Percentiles rank a stretch among this genome's conserved stretches.
Evolutionary conservation across 2,329 filamentous ascomycete species (phyloP).

Genomic region (Nannizzia gypsea): DNA sequence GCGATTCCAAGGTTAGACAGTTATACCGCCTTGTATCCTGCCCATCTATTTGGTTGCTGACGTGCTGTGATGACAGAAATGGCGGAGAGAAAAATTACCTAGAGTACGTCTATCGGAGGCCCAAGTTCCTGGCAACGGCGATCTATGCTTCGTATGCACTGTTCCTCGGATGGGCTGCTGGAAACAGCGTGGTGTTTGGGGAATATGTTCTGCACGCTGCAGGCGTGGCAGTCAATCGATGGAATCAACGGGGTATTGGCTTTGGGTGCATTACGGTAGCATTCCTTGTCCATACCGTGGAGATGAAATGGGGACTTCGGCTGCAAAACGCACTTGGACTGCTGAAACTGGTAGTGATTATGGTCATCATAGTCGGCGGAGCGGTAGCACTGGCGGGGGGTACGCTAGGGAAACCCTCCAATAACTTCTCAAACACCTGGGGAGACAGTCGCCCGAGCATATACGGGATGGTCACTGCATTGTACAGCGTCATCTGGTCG

Average conservation of each 20-base stretch:
- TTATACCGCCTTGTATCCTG: not conserved
- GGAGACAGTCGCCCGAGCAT: constrained; percentile 27
- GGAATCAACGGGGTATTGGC: constrained; percentile 41
- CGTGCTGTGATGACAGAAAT: constrained; percentile 23
- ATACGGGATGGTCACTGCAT: constrained; percentile 44
- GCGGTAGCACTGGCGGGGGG: constrained; percentile 32
- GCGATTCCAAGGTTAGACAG: constrained; percentile 33
- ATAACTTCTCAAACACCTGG: constrained; percentile 30
- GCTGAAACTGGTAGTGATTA: constrained; percentile 40
- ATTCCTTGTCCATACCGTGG: constrained; percentile 38
- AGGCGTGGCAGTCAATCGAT: constrained; percentile 32
- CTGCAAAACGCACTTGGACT: constrained; percentile 41
- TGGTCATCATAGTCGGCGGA: constrained; percentile 36
- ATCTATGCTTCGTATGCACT: constrained; percentile 43
- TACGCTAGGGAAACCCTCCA: constrained; percentile 21
- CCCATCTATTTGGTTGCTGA: not conserved
- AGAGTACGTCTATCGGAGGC: constrained; percentile 41
- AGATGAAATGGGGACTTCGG: constrained; percentile 38
- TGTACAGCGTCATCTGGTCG: constrained; percentile 52
- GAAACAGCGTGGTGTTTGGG: constrained; percentile 43
- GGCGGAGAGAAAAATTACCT: constrained; percentile 46
- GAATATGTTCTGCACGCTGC: constrained; percentile 41
- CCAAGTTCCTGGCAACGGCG: constrained; percentile 42
- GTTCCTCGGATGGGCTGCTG: constrained; percentile 41
- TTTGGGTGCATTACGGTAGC: constrained; percentile 37